A percentile compares a stretch with the other conserved stretches of the same genome.
These are phyloP conservation scores for Macrocybe gigantea DNA, from an alignment of 768 basidiomycete genomes.

Conservation along the genomic window DNA sequence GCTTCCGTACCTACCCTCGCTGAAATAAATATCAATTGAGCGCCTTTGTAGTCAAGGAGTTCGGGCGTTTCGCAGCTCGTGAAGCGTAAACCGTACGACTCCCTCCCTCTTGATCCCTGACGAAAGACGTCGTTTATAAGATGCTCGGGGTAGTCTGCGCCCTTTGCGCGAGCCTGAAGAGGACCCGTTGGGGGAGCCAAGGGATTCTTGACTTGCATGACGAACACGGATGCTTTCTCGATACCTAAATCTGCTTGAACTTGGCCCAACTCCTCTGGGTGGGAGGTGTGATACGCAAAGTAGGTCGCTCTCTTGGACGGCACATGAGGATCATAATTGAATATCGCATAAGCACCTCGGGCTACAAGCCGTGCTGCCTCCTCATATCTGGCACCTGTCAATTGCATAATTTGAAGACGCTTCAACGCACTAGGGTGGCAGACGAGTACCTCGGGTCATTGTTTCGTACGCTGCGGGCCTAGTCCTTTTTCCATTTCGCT, in stretches of 20 bases:
- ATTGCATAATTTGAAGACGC: neutral
- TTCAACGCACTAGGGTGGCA: neutral
- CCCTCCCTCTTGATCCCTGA: constrained; percentile 20
- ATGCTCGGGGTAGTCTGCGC: constrained; percentile 39
- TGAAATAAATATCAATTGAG: constrained; percentile 50
- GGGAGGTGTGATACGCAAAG: constrained; percentile 55
- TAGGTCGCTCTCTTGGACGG: constrained; percentile 46
- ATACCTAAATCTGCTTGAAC: constrained; percentile 56
- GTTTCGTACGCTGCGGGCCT: constrained; percentile 52
- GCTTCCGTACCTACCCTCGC: constrained; percentile 38
- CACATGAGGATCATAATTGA: constrained; percentile 37
- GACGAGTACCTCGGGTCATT: constrained; percentile 41
- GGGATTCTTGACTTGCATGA: constrained; percentile 60
- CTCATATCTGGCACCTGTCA: constrained; percentile 44
- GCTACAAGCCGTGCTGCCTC: constrained; percentile 47
- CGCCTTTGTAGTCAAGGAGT: constrained; percentile 48
- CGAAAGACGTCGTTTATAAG: constrained; percentile 48
- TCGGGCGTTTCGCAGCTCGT: constrained; percentile 43
- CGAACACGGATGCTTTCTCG: constrained; percentile 43
- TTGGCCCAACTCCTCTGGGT: constrained; percentile 42
- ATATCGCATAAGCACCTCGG: constrained; percentile 55
- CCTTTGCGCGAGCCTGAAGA: constrained; percentile 22
- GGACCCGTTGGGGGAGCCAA: constrained; percentile 35
- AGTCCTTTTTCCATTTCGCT: constrained; percentile 39
- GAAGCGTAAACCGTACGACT: constrained; percentile 45